These are phyloP conservation scores for Monosporascus sp. DNA, from an alignment of 2,329 filamentous ascomycete species.

Conservation along the genomic window DNA sequence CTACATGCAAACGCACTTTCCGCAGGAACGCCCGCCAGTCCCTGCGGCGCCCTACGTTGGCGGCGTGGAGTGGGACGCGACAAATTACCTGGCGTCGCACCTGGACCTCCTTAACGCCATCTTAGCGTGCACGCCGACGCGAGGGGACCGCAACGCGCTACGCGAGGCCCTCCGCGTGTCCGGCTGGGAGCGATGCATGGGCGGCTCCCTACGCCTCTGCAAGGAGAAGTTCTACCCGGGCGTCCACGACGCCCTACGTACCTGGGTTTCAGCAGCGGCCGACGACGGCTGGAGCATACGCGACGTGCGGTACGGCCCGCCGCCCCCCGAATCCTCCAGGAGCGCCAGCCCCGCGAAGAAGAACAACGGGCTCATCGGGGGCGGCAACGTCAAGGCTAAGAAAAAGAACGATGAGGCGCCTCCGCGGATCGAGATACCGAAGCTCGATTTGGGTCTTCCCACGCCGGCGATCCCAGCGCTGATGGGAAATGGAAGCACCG, in stretches of 20 bases:
- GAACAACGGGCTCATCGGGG: constrained; percentile 28
- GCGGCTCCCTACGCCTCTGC: constrained; percentile 77
- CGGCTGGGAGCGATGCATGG: constrained; percentile 88
- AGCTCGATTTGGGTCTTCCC: constrained; percentile 46
- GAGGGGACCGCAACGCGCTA: constrained; percentile 67
- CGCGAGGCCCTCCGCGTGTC: constrained; percentile 75
- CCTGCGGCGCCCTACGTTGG: constrained; percentile 94
- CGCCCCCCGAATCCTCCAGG: constrained; percentile 21
- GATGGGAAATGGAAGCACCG: neutral
- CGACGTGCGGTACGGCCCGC: constrained; percentile 71
- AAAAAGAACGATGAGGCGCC: constrained; percentile 47
- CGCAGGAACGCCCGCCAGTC: constrained; percentile 79
- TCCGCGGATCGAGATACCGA: constrained; percentile 56
- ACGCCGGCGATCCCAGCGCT: constrained; percentile 5
- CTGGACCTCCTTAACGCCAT: constrained; percentile 90
- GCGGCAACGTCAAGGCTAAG: constrained; percentile 21
- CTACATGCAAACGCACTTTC: constrained; percentile 71
- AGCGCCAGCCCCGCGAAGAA: constrained; percentile 41
- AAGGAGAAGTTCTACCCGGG: constrained; percentile 97
- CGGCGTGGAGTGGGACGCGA: constrained; percentile 97
- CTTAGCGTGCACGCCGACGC: constrained; percentile 70
- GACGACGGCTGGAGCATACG: constrained; percentile 86
- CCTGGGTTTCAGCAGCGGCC: constrained; percentile 81
- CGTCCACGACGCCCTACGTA: constrained; percentile 82
- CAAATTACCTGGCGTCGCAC: constrained; percentile 90